These are phyloP conservation scores for Lathyrus oleraceus DNA, from an alignment of 306 rosid species.

Conservation along the genomic window DNA sequence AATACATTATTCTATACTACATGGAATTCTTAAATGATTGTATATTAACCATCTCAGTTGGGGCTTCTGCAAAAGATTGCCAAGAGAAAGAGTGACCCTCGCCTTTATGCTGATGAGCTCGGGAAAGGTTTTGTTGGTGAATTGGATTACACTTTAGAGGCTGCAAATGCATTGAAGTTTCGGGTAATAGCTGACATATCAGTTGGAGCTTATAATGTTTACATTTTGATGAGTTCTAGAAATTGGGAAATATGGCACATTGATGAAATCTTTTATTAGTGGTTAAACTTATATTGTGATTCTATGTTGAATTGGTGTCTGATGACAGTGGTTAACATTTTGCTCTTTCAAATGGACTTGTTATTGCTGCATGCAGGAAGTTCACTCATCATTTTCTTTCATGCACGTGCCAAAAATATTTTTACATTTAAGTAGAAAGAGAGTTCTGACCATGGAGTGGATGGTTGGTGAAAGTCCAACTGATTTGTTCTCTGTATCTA, in stretches of 20 bases:
- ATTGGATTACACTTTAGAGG: constrained; percentile 87
- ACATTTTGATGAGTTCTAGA: constrained; percentile 28
- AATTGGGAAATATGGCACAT: constrained; percentile 2
- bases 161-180: constrained; percentile 83
- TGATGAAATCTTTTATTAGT: constrained; percentile 6
- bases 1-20: constrained; percentile 19
- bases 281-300: constrained; percentile 22
- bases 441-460: constrained; percentile 98
- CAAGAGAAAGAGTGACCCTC: constrained; percentile 84
- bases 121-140: constrained; percentile 92
- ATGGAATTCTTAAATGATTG: constrained; percentile 33
- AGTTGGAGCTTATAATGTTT: constrained; percentile 16
- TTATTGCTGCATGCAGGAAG: constrained; percentile 61
- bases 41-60: constrained; percentile 56
- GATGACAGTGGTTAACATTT: background rate
- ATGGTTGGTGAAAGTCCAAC: constrained; percentile 93
- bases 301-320: constrained; percentile 32
- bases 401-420: constrained; percentile 72
- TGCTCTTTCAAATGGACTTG: constrained; percentile 33
- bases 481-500: constrained; percentile 62
- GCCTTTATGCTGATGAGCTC: constrained; percentile 93
- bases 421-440: constrained; percentile 65
- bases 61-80: constrained; percentile 84
- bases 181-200: constrained; percentile 53
- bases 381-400: constrained; percentile 75